Conservation (phyloP, 2,329 filamentous ascomycete species). For the Microdochium paspali region DNA sequence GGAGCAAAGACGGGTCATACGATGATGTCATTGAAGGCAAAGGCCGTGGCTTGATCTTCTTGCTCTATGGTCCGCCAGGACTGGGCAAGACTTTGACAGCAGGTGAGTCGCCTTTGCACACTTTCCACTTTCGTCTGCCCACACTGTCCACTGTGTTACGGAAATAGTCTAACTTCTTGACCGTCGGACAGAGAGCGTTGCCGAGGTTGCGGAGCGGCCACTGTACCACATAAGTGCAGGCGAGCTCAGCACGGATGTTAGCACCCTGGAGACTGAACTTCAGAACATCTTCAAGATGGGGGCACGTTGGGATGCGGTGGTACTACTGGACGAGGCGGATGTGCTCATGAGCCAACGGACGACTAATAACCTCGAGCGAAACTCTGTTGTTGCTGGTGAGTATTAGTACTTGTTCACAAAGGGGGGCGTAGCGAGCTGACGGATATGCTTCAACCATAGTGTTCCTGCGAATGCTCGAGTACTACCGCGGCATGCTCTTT, state of each 20-base stretch:
- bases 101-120: neutral
- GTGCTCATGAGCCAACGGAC: neutral
- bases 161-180: no score
- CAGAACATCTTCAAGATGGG: neutral
- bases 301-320: neutral
- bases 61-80: conserved; percentile 5
- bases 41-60: conserved; percentile 5
- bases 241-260: neutral
- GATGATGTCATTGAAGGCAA: conserved; percentile 7
- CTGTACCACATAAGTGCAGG: neutral
- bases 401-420: no score
- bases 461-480: neutral
- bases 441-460: neutral
- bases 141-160: no score
- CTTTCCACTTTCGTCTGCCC: no score
- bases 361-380: neutral
- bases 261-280: neutral
- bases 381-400: neutral
- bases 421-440: no score
- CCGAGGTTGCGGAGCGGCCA: neutral
- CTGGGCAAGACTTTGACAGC: conserved; percentile 2
- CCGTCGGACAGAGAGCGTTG: neutral
- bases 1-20: no score
- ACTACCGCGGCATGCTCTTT: neutral
- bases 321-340: neutral